phyloP scores from a whole-genome alignment of 2,329 filamentous ascomycete species.

The Monilinia fructicola region DNA sequence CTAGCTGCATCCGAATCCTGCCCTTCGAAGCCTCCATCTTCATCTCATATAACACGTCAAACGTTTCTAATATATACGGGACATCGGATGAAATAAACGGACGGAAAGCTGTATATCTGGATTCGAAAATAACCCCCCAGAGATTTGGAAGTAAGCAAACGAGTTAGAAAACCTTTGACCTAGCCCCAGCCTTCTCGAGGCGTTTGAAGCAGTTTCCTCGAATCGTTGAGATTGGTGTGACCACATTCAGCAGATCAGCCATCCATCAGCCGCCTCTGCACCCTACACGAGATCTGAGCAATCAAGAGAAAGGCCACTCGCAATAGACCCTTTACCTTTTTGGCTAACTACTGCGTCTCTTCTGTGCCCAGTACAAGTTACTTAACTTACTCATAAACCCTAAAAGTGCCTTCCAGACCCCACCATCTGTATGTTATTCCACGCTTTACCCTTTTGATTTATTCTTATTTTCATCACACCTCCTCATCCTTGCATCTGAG shows the following conservation, averaged over 20 bases:
- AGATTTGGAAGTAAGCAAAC: neutral
- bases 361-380: constrained; percentile 9
- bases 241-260: constrained; percentile 32
- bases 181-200: constrained; percentile 25
- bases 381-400: constrained; percentile 19
- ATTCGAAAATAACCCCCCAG: neutral
- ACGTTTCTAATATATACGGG: constrained; percentile 10
- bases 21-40: constrained; percentile 14
- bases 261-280: constrained; percentile 33
- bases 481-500: constrained; percentile 34
- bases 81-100: constrained; percentile 18
- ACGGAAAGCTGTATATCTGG: constrained; percentile 7
- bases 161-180: constrained; percentile 6
- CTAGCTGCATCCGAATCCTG: constrained; percentile 18
- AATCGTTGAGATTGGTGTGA: constrained; percentile 31
- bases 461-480: constrained; percentile 26
- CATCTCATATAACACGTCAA: constrained; percentile 1
- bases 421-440: constrained; percentile 26
- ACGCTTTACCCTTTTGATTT: constrained; percentile 27
- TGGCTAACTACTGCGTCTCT: constrained; percentile 22
- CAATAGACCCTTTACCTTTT: constrained; percentile 25
- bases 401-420: constrained; percentile 19
- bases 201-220: constrained; percentile 23
- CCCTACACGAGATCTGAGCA: constrained; percentile 28
- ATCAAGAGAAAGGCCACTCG: constrained; percentile 22